Conservation (phyloP, 352 stramenopile genomes). For the Blastocystis sp. region DNA sequence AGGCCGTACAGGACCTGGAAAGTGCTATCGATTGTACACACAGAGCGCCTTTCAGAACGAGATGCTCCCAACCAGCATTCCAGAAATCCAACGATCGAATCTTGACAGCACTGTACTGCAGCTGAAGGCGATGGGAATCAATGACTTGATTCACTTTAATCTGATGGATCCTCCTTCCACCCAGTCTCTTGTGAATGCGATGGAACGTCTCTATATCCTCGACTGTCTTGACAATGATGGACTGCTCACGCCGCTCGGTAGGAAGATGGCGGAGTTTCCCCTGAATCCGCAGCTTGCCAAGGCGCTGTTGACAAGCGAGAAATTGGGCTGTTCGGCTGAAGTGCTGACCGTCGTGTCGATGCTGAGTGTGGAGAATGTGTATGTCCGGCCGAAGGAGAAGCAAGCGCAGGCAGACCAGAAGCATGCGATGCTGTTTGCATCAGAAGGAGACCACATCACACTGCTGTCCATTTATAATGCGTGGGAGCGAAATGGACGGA, state of each 20-base stretch:
- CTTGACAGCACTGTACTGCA: slow-evolving; percentile 94
- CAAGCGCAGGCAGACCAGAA: slow-evolving; percentile 96
- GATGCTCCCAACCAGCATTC: slow-evolving; percentile 93
- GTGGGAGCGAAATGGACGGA: slow-evolving; percentile 93
- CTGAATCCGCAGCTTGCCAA: slow-evolving; percentile 97
- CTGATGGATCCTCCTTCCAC: slow-evolving; percentile 97
- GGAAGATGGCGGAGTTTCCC: slow-evolving; percentile 99
- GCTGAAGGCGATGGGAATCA: slow-evolving; percentile 99
- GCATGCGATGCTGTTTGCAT: slow-evolving; percentile 96
- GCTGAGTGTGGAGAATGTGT: slow-evolving; percentile 94
- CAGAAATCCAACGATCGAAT: slow-evolving; percentile 97
- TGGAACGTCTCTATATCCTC: slow-evolving; percentile 92
- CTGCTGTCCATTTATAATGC: slow-evolving; percentile 93
- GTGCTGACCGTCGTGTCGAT: slow-evolving; percentile 97
- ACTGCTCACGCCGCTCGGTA: slow-evolving; percentile 81
- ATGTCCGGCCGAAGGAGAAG: slow-evolving; percentile 96
- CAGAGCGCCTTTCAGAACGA: slow-evolving; percentile 90
- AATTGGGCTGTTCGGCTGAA: slow-evolving; percentile 93
- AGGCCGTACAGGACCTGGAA: slow-evolving; percentile 92
- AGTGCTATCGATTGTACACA: slow-evolving; percentile 98
- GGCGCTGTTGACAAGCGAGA: slow-evolving; percentile 91
- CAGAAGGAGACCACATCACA: slow-evolving; percentile 96
- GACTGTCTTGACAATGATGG: slow-evolving; percentile 94
- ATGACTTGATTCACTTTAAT: slow-evolving; percentile 96
- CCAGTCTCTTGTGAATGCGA: slow-evolving; percentile 88